Base-by-base conservation (phyloP, 441 rosid genomes). In the Iberis amara region DNA sequence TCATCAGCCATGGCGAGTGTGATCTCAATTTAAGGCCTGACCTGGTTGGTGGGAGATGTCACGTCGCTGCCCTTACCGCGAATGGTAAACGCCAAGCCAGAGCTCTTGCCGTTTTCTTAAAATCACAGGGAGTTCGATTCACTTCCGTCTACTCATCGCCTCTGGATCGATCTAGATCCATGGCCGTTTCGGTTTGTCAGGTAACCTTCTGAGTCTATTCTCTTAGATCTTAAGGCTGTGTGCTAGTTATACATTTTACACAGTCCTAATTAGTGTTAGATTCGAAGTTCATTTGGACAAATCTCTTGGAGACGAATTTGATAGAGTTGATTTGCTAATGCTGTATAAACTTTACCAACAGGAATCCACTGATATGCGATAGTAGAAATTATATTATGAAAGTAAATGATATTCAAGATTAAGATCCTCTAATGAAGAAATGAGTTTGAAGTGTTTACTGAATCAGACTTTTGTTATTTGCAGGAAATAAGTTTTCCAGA, bases 81-180 rank as follows among this genome's bases (percentile, higher is more conserved):
- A 85, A 78, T 6, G 96, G 98, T 62, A 80, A 82, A 68, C 80
- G 96, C 45, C 98, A 90, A 68, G 96, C 95, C 13, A 81, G 98
- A 64, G 98, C 98, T 8, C 74, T 90, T 65, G 90, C 98, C 33
- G 96, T 90, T 10, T 78, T 85, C 63, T 71, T 90, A 55, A 87
- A 76, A 61, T 87, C 98, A 0, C 85, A 83, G 32, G 86, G 95
- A 3, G 76, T 90, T 30, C 73, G 86, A 55, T 90, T 90, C 70
- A 60, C 62, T 59, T 79, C 81, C 5, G 95, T 85, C 62, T 83
- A 71, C 61, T 78, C 86, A 13, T 91, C 98, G 27, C 90, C 98
- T 8, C 52, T 91, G 66, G 92, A 76, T 72, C 89, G 98, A 6
- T 85, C 98, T 18, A 76, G 88, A 79, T 77, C 88, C 47, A 87